Base-by-base conservation (phyloP, 164 flowering plant species). In the Magnolia changhungtana region DNA sequence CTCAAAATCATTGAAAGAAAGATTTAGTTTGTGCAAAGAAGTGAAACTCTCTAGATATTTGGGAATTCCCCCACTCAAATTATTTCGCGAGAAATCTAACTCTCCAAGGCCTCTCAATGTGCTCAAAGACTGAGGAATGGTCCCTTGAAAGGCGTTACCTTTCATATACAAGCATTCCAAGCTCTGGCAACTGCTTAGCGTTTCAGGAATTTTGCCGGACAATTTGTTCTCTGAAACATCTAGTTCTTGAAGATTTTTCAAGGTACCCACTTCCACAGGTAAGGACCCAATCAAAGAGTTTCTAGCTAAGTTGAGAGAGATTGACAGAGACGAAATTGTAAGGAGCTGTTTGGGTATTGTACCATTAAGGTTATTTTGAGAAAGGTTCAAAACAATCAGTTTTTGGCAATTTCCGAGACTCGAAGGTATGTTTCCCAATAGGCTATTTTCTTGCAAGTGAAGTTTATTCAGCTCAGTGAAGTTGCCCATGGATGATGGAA, bases 211-310 rank as follows among this genome's bases (percentile, higher is more conserved):
- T 63, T 20, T 50, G 18, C 75, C 65, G 0, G 77, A 67, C 51
- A 75, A 2, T n/a, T 11, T 75, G 27, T 76, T 76, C 2, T 9
- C 13, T 0, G 72, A 72, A 19, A 77, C 11, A 20, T 49, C 75
- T 45, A 72, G 16, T 8, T 20, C 23, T 2, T 0, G 55, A 0
- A 88, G 72, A 72, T 78, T 80, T 14, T n/a, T 76, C 75, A 87
- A 69, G 0, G 72, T 37, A 0, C 86, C 86, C 2, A 86, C 75
- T 50, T 78, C 82, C 0, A 18, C 1, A 8, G 91, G 87, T 3
- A 88, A 52, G 37, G 69, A 3, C 1, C 89, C 91, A 3, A 69
- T 67, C 2, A 88, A 69, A 0, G n/a, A 45, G 67, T 88, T 88
- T 0, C 31, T 8, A 7, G 85, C 69, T 2, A 86, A 20, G 29